Evolutionary conservation across 768 basidiomycete genomes (phyloP).

Genomic region (Suillus brevipes): DNA sequence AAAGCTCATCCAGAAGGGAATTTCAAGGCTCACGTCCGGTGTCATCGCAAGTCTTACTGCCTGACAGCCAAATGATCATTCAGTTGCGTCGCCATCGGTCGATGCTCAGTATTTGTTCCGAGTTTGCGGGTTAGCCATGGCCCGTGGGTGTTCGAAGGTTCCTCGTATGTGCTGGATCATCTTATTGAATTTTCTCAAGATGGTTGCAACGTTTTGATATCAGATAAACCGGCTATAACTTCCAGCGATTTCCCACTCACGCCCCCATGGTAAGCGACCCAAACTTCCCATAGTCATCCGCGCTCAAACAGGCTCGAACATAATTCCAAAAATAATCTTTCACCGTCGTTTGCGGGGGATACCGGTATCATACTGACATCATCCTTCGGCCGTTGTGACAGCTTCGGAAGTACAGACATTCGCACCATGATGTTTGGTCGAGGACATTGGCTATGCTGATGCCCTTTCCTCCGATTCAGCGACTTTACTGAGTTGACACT

Average conservation of each 20-base stretch:
- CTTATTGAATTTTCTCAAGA: not conserved
- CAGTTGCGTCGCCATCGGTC: not conserved
- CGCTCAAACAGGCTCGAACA: not conserved
- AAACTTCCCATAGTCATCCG: not conserved
- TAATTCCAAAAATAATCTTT: not conserved
- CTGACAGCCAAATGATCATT: not conserved
- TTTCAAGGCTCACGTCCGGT: not conserved
- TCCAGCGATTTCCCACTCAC: not conserved
- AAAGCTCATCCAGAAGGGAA: too few species aligned
- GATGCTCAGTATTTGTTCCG: not conserved
- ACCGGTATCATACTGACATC: not conserved
- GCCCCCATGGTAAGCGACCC: not conserved
- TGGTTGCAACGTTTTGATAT: not conserved
- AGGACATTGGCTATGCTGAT: not conserved
- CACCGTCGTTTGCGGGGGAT: not conserved
- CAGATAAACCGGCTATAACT: too few species aligned
- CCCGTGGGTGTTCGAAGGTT: not conserved
- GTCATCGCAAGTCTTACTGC: too few species aligned
- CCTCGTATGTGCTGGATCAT: not conserved
- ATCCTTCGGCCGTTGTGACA: not conserved
- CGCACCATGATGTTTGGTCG: not conserved
- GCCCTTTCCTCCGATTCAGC: not conserved
- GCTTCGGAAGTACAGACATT: not conserved
- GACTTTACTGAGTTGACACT: not conserved
- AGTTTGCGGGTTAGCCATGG: not conserved